Evolutionary conservation across 768 basidiomycete species (phyloP), one percentile per base, ranked within the genome.

Genomic region (Rhizopogon vinicolor): DNA sequence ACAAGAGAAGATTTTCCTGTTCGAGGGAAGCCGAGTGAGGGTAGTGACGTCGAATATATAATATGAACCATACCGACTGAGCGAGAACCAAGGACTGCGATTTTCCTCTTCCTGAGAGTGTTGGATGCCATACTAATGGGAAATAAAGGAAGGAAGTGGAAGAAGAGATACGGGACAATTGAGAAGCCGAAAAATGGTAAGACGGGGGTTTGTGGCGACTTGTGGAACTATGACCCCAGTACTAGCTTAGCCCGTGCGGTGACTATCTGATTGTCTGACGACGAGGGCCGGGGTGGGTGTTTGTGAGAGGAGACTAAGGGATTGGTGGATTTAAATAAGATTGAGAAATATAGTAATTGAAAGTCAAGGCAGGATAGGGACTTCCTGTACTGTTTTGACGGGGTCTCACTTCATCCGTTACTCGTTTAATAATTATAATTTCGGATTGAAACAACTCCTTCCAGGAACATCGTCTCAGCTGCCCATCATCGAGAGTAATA

Each of bases 1-100:
- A 94, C 83, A 57, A 97, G 81, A 51, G 96, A 97, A 25, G 92
- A 92, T 77, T 97, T 98, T 60, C 95, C 96, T 97, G 75, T 53
- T 55, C 56, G 40, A 49, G 46, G 53, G 59, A 56, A 58, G 56
- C 48, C 46, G 48, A n/a, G 60, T 48, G 52, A 54, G 60, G 60
- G 59, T 60, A 45, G 65, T 54, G 49, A 54, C 18, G 60, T 55
- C 40, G 57, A 4, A 18, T 29, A 56, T 29, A 56, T 52, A 39
- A 35, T 42, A 28, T 43, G 12, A 22, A 71, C 85, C 35, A 69
- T 61, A 93, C 93, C 93, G 70, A 95, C 93, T 63, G 89, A 90
- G 65, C 93, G 87, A 55, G 89, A 83, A 57, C 91, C 91, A 29
- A 93, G 82, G 53, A 92, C 85, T 46, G 90, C 92, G 59, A 95